Conservation (phyloP, 2,329 filamentous ascomycete genomes). For the Westerdykella aurantiaca region DNA sequence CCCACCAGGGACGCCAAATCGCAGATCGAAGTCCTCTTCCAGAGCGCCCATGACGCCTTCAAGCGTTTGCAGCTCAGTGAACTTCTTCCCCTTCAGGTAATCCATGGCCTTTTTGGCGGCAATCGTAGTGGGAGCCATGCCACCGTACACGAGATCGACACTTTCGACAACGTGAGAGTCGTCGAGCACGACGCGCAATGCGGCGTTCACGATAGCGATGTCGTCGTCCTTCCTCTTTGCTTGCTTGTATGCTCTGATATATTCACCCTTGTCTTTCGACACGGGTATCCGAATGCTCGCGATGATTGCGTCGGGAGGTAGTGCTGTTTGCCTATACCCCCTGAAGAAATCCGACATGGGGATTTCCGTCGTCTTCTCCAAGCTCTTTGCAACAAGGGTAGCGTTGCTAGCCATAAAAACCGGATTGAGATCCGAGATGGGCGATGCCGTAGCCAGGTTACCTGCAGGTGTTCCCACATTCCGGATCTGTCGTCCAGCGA, state of each 20-base stretch:
- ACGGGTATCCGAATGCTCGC: constrained; percentile 80
- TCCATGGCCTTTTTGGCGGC: constrained; percentile 71
- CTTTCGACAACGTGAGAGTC: constrained; percentile 65
- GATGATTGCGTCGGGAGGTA: constrained; percentile 77
- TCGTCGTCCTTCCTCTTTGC: constrained; percentile 97
- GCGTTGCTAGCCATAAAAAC: constrained; percentile 86
- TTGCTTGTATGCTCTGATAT: constrained; percentile 88
- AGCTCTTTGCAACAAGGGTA: constrained; percentile 71
- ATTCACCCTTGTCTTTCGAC: constrained; percentile 69
- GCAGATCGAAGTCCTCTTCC: constrained; percentile 82
- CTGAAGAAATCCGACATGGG: constrained; percentile 91
- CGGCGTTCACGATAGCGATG: constrained; percentile 92
- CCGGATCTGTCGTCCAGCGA: constrained; percentile 89
- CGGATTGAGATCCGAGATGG: constrained; percentile 93
- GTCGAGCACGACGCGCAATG: constrained; percentile 67
- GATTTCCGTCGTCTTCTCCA: constrained; percentile 70
- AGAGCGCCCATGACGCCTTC: constrained; percentile 86
- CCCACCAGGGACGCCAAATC: constrained; percentile 86
- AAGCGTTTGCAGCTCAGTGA: constrained; percentile 74
- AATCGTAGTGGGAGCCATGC: constrained; percentile 91
- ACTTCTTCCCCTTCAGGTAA: constrained; percentile 70
- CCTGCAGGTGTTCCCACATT: constrained; percentile 97
- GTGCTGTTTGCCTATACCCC: constrained; percentile 78
- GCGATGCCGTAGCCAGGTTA: constrained; percentile 88
- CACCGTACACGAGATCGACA: constrained; percentile 81